Evolutionary conservation across 2,329 filamentous ascomycete genomes (phyloP), one percentile per base, ranked within the genome.

Genomic region (Aspergillus piperis): DNA sequence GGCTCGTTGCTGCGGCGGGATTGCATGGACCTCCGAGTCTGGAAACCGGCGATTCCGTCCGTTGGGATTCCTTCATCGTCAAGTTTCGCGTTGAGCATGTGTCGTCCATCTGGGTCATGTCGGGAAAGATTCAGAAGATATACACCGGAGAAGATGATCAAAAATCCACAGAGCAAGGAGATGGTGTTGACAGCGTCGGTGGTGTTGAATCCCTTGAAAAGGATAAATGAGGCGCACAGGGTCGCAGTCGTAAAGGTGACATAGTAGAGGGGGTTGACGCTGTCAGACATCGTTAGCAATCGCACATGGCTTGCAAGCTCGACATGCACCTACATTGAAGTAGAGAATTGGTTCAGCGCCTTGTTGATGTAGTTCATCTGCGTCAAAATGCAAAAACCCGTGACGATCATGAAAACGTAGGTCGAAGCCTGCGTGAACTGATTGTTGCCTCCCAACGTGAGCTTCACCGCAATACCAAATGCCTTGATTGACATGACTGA

Each of bases 331-430:
- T 84, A 96, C 93, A 99, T 96, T 70, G 96, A 96, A 32, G 95
- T 97, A 30, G 91, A 94, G 79, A 98, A 99, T 71, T 96, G 92
- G 77, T 92, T 96, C 62, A 99, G 81, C 7, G 95, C 95, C 79
- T 99, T 99, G 83, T 99, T 99, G 80, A 99, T 96, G 78, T 99
- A 99, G 78, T 99, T 99, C 95, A 99, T 98, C 82, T 99, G 95
- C 8, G 93, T 97, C 67, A 99, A 77, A 73, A 99, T 98, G 81
- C 95, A 99, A 65, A 97, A 91, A 3, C 84, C 83, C 0, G 93
- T 95, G 66, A 98, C 86, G 66, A 99, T 97, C 78, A 94, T 88
- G 76, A 99, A 99, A 64, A 97, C 93, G 71, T 99, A 99, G 61
- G 96, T 99, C 53, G 92, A 96, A 2, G 96, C 91, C 69, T 96